Evolutionary conservation across 306 rosid genomes (phyloP).

Genomic region (Cicer chorassanicum): DNA sequence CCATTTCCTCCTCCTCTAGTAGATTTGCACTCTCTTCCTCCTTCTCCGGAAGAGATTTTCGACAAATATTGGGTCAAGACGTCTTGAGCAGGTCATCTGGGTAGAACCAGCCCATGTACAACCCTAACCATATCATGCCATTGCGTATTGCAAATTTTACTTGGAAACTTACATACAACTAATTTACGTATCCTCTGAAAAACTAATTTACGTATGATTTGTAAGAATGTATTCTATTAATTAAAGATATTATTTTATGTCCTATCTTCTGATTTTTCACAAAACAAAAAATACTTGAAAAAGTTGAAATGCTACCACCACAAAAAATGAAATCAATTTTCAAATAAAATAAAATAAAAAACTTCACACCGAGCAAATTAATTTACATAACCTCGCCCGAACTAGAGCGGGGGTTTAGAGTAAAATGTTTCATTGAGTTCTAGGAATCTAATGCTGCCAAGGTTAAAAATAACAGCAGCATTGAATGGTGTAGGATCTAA

Average conservation of each 20-base stretch:
- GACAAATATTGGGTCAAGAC: neutral
- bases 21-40: no score
- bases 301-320: neutral
- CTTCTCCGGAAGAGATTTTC: no score
- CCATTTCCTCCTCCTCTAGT: no score
- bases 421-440: slow-evolving; percentile 40
- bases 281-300: neutral
- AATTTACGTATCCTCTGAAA: neutral
- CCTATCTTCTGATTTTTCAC: neutral
- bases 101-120: neutral
- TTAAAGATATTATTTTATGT: neutral
- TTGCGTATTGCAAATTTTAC: neutral
- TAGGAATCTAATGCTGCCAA: slow-evolving; percentile 50
- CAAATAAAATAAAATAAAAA: neutral
- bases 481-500: slow-evolving; percentile 50
- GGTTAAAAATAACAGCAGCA: slow-evolving; percentile 48
- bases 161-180: neutral
- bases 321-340: neutral
- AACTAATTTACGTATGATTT: neutral
- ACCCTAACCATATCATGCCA: neutral
- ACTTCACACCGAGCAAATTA: slow-evolving; percentile 34
- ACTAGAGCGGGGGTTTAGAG: slow-evolving; percentile 27
- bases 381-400: slow-evolving; percentile 50
- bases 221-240: neutral
- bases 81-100: neutral